Base-by-base conservation (phyloP, 257 asterid species). In the Coffea canephora region DNA sequence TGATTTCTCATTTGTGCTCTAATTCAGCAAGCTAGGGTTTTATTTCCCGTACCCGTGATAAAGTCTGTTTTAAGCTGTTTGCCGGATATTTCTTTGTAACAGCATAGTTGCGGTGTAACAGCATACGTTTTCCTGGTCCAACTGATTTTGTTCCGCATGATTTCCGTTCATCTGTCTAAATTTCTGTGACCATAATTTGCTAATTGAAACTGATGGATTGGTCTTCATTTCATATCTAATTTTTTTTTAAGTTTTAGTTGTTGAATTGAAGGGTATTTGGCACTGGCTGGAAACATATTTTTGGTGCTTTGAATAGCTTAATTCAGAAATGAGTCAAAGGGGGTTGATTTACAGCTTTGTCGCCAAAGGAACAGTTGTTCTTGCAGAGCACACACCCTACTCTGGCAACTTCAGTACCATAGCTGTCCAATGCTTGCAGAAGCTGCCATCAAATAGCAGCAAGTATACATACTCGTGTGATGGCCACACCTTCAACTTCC, bases 301-400 rank as follows among this genome's bases (percentile, higher is more conserved):
- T 43, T 66, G 71, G 8, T 41, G 15, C n/a, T 45, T 25, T 62
- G 71, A 39, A 62, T 23, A 69, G 10, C 11, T 11, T n/a, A 15
- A 50, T 73, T 79, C n/a, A 65, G 84, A 78, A 78, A 94, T 94
- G 99, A 86, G 86, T 85, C 99, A 90, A 14, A 96, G 86, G 80
- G 98, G 99, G 71, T 92, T 96, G 89, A 96, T 96, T 81, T 96
- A 96, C 83, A 93, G 99, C 89, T 96, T 96, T 81, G 99, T 96
- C 41, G 99, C 99, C 13, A 96, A 93, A 86, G 98, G 98, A 84
- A 90, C 92, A 52, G 93, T 94, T 27, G 99, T 96, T 78, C 90
- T 94, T 79, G 99, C 98, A 3, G 99, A 96, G 89, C 98, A 96
- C 90, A 96, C 99, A 16, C 88, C 96, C 48, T 94, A 94, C 86